A percentile compares a stretch with the other conserved stretches of the same genome.
phyloP scores from a whole-genome alignment of 2,329 filamentous ascomycete genomes.

The Botrytis hyacinthi region DNA sequence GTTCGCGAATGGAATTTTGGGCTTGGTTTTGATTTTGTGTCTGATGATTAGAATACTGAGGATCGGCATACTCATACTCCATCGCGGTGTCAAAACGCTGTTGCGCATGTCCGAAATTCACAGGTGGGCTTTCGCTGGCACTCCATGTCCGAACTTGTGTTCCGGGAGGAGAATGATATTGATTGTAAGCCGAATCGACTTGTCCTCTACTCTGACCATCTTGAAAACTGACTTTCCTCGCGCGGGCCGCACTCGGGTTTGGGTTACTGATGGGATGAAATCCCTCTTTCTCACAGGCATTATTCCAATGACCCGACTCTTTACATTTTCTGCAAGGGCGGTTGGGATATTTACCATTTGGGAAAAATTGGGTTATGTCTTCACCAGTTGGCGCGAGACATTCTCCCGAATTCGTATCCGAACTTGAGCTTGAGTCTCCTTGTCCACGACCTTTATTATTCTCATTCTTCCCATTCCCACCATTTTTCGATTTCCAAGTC shows the following conservation, averaged over 20 bases:
- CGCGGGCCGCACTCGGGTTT: background rate
- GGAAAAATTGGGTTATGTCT: background rate
- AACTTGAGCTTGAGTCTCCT: background rate
- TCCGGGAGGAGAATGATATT: background rate
- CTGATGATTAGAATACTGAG: background rate
- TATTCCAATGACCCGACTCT: conserved; percentile 1
- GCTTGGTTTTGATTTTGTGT: background rate
- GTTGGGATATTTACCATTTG: background rate
- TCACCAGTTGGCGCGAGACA: background rate
- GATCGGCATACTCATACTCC: background rate
- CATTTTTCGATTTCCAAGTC: background rate
- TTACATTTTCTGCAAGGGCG: background rate
- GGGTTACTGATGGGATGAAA: conserved; percentile 6
- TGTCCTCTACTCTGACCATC: background rate
- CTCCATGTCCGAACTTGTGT: background rate
- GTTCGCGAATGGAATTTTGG: background rate
- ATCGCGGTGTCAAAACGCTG: too few relatives aligned
- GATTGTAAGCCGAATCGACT: background rate
- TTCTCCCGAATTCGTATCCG: background rate
- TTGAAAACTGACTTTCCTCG: background rate
- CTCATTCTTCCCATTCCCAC: background rate
- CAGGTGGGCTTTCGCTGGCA: background rate
- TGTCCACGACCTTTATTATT: too few relatives aligned
- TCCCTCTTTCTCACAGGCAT: background rate
- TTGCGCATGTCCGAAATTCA: background rate